Conservation (phyloP, 2,329 filamentous ascomycete species). For the Teratosphaeriaceae sp. region DNA sequence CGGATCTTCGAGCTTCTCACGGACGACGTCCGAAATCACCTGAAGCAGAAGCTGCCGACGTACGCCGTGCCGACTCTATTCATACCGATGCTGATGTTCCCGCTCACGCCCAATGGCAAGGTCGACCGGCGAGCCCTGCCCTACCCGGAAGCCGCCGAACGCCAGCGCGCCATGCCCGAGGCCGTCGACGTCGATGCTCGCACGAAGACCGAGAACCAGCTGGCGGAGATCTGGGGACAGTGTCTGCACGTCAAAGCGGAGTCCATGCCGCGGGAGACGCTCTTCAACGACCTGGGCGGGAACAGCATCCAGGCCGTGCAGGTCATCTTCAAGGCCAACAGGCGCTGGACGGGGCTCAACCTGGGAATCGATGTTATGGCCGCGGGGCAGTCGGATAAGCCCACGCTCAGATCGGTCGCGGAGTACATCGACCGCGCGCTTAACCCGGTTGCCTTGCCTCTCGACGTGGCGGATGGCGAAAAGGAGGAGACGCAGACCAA, state of each 20-base stretch:
- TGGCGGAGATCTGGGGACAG: conserved; percentile 66
- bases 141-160: conserved; percentile 68
- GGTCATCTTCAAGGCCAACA: conserved; percentile 64
- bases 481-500: conserved; percentile 43
- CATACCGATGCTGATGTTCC: conserved; percentile 65
- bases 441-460: conserved; percentile 42
- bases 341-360: conserved; percentile 55
- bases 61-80: conserved; percentile 72
- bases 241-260: conserved; percentile 46
- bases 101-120: conserved; percentile 81
- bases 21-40: conserved; percentile 56
- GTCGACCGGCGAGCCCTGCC: conserved; percentile 73
- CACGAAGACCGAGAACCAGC: conserved; percentile 53
- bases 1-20: conserved; percentile 56
- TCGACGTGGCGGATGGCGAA: conserved; percentile 42
- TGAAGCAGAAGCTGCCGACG: conserved; percentile 63
- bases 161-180: conserved; percentile 49
- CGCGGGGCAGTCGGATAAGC: conserved; percentile 50
- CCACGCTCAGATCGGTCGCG: conserved; percentile 54
- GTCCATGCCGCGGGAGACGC: conserved; percentile 55
- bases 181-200: conserved; percentile 40
- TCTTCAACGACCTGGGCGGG: conserved; percentile 75
- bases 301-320: conserved; percentile 77
- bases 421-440: conserved; percentile 45
- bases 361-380: conserved; percentile 67